These are phyloP conservation scores for Volvariella surrecta DNA, from an alignment of 1,284 basidiomycete species.

Conservation along the genomic window DNA sequence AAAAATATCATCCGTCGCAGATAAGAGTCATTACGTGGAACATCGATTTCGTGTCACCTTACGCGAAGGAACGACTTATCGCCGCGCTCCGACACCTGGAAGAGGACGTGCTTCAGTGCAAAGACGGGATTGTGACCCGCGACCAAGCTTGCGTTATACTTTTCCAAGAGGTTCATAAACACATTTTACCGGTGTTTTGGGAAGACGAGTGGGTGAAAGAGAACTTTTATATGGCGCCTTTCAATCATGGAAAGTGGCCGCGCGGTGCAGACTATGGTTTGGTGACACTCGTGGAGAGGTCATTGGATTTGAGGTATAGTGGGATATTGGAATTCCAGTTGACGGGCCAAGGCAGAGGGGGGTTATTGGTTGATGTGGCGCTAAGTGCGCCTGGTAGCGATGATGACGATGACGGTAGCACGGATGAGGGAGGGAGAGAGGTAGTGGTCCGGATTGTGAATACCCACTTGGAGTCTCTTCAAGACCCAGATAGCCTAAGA, in stretches of 20 bases:
- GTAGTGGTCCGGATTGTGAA: constrained; percentile 51
- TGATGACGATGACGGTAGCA: not conserved
- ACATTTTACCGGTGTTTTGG: constrained; percentile 37
- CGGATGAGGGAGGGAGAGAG: constrained; percentile 20
- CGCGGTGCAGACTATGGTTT: constrained; percentile 40
- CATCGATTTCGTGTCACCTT: constrained; percentile 37
- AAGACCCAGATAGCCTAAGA: constrained; percentile 31
- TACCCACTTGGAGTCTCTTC: constrained; percentile 61
- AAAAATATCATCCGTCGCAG: constrained; percentile 26
- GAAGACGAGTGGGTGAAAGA: constrained; percentile 50
- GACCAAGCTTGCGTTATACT: constrained; percentile 46
- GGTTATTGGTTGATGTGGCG: constrained; percentile 47
- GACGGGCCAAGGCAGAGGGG: constrained; percentile 42
- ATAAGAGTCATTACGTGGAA: constrained; percentile 62
- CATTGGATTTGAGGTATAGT: constrained; percentile 34
- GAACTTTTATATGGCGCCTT: constrained; percentile 49
- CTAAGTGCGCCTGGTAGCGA: constrained; percentile 26
- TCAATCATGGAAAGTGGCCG: constrained; percentile 44
- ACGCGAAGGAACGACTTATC: constrained; percentile 32
- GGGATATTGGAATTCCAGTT: constrained; percentile 40
- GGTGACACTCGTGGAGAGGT: constrained; percentile 54
- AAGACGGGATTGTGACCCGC: constrained; percentile 33
- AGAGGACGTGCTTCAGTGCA: constrained; percentile 35
- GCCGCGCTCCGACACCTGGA: constrained; percentile 46
- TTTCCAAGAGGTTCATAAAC: constrained; percentile 52